A percentile compares a stretch with the other conserved stretches of the same genome.
phyloP scores from a whole-genome alignment of 768 basidiomycete genomes.

The Collybia nuda region DNA sequence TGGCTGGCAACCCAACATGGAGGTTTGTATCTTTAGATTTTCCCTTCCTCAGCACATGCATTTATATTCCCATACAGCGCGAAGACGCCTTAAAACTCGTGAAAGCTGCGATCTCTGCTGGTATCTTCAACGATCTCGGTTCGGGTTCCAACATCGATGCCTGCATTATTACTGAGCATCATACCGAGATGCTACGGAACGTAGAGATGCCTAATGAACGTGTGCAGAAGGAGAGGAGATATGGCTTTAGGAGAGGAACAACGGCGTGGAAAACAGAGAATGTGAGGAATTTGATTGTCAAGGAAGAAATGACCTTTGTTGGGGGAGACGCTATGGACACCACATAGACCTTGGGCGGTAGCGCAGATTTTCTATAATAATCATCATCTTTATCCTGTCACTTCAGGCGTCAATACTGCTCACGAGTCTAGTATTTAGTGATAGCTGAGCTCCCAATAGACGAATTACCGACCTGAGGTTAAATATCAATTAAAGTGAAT shows the following conservation, averaged over 20 bases:
- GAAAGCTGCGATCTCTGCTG: conserved; percentile 83
- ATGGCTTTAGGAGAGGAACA: conserved; percentile 80
- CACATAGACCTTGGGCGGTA: conserved; percentile 36
- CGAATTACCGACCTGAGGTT: no score
- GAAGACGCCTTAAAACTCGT: conserved; percentile 83
- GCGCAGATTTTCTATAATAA: no score
- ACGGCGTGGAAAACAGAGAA: conserved; percentile 87
- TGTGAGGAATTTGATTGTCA: conserved; percentile 69
- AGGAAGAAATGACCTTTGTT: conserved; percentile 61
- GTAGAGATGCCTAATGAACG: conserved; percentile 90
- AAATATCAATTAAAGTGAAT: no score
- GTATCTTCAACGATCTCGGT: conserved; percentile 99
- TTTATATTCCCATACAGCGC: conserved; percentile 44
- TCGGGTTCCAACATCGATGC: conserved; percentile 99
- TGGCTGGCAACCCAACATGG: conserved; percentile 78
- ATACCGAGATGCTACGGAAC: conserved; percentile 93
- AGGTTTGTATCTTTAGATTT: conserved; percentile 43
- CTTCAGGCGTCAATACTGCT: no score
- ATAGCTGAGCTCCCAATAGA: no score
- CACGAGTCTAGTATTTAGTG: no score
- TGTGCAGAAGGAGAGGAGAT: conserved; percentile 70
- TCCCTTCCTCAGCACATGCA: neutral
- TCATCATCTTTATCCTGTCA: no score
- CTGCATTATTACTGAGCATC: conserved; percentile 84
- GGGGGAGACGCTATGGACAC: conserved; percentile 81